phyloP scores from a whole-genome alignment of 192 early-diverging fungal genomes.

The Entomortierella chlamydospora region DNA sequence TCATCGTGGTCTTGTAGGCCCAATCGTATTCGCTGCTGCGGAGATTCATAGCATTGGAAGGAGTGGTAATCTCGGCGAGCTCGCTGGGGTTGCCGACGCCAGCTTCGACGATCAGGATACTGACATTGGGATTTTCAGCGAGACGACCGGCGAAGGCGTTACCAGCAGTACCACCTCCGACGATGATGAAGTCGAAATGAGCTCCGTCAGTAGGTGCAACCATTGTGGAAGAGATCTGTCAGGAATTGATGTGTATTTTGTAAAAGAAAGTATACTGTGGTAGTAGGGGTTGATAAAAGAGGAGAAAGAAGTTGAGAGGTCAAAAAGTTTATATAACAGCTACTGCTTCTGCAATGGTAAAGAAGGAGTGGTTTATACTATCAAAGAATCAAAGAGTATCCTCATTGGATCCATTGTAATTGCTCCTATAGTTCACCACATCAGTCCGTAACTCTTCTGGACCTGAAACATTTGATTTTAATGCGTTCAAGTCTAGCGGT shows the following conservation, averaged over 20 bases:
- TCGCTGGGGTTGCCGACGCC: conserved; percentile 36
- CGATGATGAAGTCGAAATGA: conserved; percentile 50
- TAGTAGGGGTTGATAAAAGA: no score
- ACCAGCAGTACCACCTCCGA: conserved; percentile 56
- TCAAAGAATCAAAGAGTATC: no score
- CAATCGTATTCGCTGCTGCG: conserved; percentile 37
- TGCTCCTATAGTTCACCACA: no score
- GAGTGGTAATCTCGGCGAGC: conserved; percentile 31
- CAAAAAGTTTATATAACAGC: no score
- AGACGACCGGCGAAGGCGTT: conserved; percentile 53
- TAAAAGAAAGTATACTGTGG: no score
- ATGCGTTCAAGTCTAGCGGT: no score
- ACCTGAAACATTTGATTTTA: no score
- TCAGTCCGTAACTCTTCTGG: no score
- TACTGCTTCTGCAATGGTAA: no score
- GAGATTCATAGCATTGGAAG: conserved; percentile 28
- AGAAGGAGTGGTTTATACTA: no score
- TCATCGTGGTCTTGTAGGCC: conserved; percentile 37
- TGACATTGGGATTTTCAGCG: conserved; percentile 52
- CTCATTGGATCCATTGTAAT: no score
- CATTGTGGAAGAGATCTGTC: conserved; percentile 24
- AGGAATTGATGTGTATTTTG: background rate
- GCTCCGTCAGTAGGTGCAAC: conserved; percentile 6
- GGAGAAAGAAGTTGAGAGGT: no score
- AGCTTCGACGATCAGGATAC: conserved; percentile 58